These are phyloP conservation scores for Lineolata rhizophorae DNA, from an alignment of 495 filamentous ascomycete species.

Conservation along the genomic window DNA sequence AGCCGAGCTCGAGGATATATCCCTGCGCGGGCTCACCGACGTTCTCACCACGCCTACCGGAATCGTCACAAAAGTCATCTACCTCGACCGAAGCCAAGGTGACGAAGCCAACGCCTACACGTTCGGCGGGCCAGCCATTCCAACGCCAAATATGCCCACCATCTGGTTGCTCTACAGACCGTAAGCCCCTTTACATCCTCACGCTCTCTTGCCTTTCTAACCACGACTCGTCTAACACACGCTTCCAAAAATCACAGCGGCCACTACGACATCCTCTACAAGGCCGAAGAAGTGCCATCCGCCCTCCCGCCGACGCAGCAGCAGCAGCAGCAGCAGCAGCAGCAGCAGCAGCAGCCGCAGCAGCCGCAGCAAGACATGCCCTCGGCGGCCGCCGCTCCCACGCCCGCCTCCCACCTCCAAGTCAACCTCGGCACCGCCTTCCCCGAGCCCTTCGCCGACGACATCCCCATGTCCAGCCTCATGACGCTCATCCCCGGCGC, in stretches of 20 bases:
- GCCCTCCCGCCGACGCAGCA: neutral
- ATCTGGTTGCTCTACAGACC: constrained; percentile 48
- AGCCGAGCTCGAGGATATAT: constrained; percentile 76
- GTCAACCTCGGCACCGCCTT: no score
- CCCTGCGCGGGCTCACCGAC: constrained; percentile 53
- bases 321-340: neutral
- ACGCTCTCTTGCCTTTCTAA: no score
- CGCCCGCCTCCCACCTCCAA: no score
- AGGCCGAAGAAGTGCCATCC: constrained; percentile 25
- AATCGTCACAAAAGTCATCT: constrained; percentile 68
- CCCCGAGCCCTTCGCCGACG: neutral
- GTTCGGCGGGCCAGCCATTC: constrained; percentile 29
- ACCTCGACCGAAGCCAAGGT: constrained; percentile 74
- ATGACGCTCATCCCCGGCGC: no score
- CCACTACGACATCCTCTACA: constrained; percentile 92
- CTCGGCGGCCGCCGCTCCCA: constrained; percentile 9
- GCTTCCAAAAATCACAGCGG: constrained; percentile 27
- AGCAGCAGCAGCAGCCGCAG: no score
- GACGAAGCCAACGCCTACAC: constrained; percentile 56
- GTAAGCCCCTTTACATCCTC: constrained; percentile 33
- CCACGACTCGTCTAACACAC: neutral
- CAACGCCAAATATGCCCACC: constrained; percentile 30
- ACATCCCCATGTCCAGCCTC: constrained; percentile 6
- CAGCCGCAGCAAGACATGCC: constrained; percentile 3
- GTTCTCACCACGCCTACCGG: constrained; percentile 60